Percentiles rank a stretch among this genome's conserved stretches.
Conservation (phyloP, 2,329 filamentous ascomycete species). For the Phyllosticta ampelicida region DNA sequence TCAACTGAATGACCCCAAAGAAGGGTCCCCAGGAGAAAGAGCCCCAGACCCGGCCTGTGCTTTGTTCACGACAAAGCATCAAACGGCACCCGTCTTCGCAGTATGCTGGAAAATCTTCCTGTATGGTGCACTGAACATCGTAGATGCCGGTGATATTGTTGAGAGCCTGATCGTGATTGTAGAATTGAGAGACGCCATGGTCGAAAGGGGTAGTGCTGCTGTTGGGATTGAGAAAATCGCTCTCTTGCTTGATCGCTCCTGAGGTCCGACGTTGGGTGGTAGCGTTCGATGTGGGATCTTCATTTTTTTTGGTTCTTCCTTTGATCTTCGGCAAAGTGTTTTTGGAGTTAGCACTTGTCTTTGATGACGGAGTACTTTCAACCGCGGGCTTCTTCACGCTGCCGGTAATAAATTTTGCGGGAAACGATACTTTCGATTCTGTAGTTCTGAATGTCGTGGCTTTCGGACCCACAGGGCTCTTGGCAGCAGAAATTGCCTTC, state of each 20-base stretch:
- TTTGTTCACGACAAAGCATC: slow-evolving; percentile 26
- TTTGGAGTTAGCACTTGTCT: not conserved
- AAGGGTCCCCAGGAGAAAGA: slow-evolving; percentile 35
- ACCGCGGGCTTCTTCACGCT: not conserved
- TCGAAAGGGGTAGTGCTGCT: not conserved
- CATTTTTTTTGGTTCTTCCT: not conserved
- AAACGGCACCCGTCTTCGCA: slow-evolving; percentile 15
- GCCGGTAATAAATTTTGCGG: not conserved
- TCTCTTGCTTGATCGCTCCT: not conserved
- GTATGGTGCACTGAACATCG: slow-evolving; percentile 21
- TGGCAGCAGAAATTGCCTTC: not conserved
- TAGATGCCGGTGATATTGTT: slow-evolving; percentile 34
- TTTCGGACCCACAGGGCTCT: not conserved
- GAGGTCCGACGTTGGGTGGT: not conserved
- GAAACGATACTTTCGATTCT: not conserved
- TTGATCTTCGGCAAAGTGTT: not conserved
- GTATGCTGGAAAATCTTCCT: slow-evolving; percentile 15
- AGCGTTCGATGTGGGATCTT: not conserved
- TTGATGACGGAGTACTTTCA: not conserved
- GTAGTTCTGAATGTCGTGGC: not conserved
- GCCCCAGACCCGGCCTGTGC: slow-evolving; percentile 34
- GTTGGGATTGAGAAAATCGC: not conserved
- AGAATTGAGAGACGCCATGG: not conserved
- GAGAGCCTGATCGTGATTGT: not conserved
- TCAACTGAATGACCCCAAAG: slow-evolving; percentile 34